A percentile compares a stretch with the other conserved stretches of the same genome.
These are phyloP conservation scores for Vigna nakashimae DNA, from an alignment of 306 rosid genomes.

Conservation along the genomic window DNA sequence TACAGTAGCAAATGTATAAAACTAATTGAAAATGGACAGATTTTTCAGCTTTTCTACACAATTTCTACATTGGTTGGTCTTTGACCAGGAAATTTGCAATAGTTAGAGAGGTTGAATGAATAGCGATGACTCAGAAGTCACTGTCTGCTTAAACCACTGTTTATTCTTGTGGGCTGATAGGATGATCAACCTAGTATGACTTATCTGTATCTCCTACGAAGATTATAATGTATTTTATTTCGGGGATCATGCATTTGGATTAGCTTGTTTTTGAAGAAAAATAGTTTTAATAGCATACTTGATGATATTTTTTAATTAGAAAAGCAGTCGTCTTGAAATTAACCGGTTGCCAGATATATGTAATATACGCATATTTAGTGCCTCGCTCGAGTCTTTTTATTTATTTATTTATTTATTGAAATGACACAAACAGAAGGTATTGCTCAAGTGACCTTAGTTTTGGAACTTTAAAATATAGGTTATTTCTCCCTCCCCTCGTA, in stretches of 20 bases:
- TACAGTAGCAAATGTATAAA: slow-evolving; percentile 22
- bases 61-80: slow-evolving; percentile 15
- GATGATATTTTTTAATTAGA: background rate
- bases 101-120: slow-evolving; percentile 34
- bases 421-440: background rate
- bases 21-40: slow-evolving; percentile 35
- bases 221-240: background rate
- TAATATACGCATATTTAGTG: background rate
- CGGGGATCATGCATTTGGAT: background rate
- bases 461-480: no score
- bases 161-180: slow-evolving; percentile 18
- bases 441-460: no score
- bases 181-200: background rate
- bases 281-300: background rate
- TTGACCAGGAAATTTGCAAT: slow-evolving; percentile 31
- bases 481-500: no score
- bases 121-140: slow-evolving; percentile 13
- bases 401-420: background rate
- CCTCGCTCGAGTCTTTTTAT: background rate
- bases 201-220: background rate
- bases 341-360: no score
- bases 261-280: background rate
- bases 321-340: background rate
- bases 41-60: slow-evolving; percentile 28
- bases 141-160: background rate